Base-by-base conservation (phyloP, 129 eudicot species). In the Lactuca sativa region DNA sequence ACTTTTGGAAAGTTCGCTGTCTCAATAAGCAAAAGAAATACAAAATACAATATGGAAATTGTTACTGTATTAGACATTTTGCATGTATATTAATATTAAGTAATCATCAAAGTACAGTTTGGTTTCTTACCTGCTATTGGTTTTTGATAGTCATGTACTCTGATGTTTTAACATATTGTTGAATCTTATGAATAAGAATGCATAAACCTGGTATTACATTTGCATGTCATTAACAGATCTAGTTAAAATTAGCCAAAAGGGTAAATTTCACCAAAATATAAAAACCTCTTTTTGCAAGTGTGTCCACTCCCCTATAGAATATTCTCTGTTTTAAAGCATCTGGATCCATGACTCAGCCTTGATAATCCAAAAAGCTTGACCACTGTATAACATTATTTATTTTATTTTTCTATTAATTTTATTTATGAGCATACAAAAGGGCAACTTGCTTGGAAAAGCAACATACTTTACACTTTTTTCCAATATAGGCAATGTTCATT, bases 281-380 rank as follows among this genome's bases (percentile, higher is more conserved):
- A 77, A 73, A 55, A 90, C 99, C 96, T 89, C 93, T 77, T 90
- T 87, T 44, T 97, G 92, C 80, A 85, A 66, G 74, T 89, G 90
- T 69, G n/a, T 84, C 90, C 61, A 89, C 81, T 33, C 99, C 99
- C 49, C 99, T 97, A 59, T 93, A 89, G 76, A 93, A 93, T 75
- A 93, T 90, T 79, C 97, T 83, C 82, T 83, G 85, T 70, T 82
- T 93, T 65, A 93, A 66, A 67, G 92, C 82, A 57, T 76, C 54
- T 76, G 90, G 75, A 76, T 89, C 92, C 69, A 52, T 66, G 38
- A 93, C 81, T 67, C 97, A 83, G 55, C 99, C 99, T 79, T 89
- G 97, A 52, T 77, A 79, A 77, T 93, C 99, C 81, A 89, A 77
- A 82, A 85, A 82, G 36, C 84, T 70, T 36, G 85, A 66, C 97